A percentile compares a stretch with the other conserved stretches of the same genome.
These are phyloP conservation scores for Candida bentonensis DNA, from an alignment of 805 yeast species.

Conservation along the genomic window DNA sequence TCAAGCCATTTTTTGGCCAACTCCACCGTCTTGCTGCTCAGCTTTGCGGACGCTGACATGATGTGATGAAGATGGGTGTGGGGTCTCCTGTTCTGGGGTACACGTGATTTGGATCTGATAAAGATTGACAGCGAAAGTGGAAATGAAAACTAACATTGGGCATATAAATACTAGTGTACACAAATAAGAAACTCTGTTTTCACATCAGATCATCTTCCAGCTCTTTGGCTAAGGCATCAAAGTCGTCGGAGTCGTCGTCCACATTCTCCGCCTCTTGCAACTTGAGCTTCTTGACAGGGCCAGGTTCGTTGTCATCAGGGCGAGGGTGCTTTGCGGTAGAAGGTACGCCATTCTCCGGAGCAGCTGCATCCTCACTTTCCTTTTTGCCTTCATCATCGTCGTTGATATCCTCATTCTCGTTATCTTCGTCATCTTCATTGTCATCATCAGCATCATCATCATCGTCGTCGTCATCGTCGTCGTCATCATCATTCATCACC, in stretches of 20 bases:
- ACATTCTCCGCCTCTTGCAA: conserved; percentile 3
- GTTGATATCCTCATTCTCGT: conserved; percentile 2
- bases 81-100: too few relatives aligned
- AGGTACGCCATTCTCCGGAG: conserved; percentile 1
- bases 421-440: conserved; percentile 7
- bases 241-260: conserved; percentile 15
- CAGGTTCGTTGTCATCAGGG: conserved; percentile 4
- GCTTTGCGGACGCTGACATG: too few relatives aligned
- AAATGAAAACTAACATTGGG: too few relatives aligned
- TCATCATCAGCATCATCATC: conserved; percentile 18
- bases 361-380: not conserved
- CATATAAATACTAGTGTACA: too few relatives aligned
- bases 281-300: not conserved
- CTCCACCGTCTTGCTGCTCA: too few relatives aligned
- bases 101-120: too few relatives aligned
- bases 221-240: conserved; percentile 16
- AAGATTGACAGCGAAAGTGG: too few relatives aligned
- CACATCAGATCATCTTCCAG: conserved; percentile 15
- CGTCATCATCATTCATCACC: conserved; percentile 35
- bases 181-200: too few relatives aligned
- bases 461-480: conserved; percentile 17
- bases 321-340: conserved; percentile 3
- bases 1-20: not conserved
- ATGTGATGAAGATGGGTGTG: too few relatives aligned
- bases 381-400: not conserved